Evolutionary conservation across 352 stramenopile species (phyloP).

Genomic region (Globisporangium iwayamae): DNA sequence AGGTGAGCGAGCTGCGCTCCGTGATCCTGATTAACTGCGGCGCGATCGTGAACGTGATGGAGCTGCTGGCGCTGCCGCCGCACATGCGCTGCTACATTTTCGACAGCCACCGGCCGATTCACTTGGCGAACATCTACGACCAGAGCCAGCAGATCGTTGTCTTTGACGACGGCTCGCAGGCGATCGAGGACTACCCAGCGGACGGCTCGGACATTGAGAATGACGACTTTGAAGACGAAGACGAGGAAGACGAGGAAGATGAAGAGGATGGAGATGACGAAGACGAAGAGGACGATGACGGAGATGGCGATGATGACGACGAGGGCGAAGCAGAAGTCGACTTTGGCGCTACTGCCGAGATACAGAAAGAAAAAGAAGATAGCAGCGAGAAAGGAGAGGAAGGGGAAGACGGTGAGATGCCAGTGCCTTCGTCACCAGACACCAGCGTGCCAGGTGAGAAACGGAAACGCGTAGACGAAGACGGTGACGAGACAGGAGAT

Average conservation of each 20-base stretch:
- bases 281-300: slow-evolving; percentile 40
- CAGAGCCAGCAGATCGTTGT: slow-evolving; percentile 71
- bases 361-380: slow-evolving; percentile 8
- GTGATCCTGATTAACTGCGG: slow-evolving; percentile 95
- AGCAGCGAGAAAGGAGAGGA: slow-evolving; percentile 15
- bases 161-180: slow-evolving; percentile 75
- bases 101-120: slow-evolving; percentile 94
- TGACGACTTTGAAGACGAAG: slow-evolving; percentile 55
- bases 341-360: slow-evolving; percentile 20
- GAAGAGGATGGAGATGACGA: slow-evolving; percentile 60
- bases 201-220: slow-evolving; percentile 80
- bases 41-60: slow-evolving; percentile 89
- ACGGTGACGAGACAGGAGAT: slow-evolving; percentile 30
- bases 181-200: slow-evolving; percentile 69
- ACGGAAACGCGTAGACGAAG: slow-evolving; percentile 37
- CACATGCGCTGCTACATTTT: slow-evolving; percentile 92
- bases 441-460: slow-evolving; percentile 6
- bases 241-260: slow-evolving; percentile 52
- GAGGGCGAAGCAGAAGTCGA: slow-evolving; percentile 49
- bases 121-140: slow-evolving; percentile 96
- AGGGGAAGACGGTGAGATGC: slow-evolving; percentile 12
- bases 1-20: slow-evolving; percentile 72
- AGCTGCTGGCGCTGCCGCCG: slow-evolving; percentile 68
- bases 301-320: slow-evolving; percentile 32
- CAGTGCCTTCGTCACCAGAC: slow-evolving; percentile 15